A percentile compares a stretch with the other conserved stretches of the same genome.
These are phyloP conservation scores for Tolypocladium endophyticum DNA, from an alignment of 2,329 filamentous ascomycete genomes.

Conservation along the genomic window DNA sequence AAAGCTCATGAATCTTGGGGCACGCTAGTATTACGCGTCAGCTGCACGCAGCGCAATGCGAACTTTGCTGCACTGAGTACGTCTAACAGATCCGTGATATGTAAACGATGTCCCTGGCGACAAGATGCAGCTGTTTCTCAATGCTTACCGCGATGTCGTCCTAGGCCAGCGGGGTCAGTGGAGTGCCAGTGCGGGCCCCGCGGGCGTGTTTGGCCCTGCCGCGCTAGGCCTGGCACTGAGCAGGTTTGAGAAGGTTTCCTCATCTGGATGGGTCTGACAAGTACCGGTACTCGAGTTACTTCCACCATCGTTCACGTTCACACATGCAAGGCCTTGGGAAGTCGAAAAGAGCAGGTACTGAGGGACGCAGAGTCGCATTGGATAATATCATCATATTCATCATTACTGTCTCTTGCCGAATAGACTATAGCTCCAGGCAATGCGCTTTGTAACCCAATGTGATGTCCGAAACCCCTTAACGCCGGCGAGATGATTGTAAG, in stretches of 20 bases:
- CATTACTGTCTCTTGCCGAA: neutral
- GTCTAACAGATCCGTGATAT: neutral
- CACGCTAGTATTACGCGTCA: neutral
- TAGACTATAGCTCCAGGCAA: neutral
- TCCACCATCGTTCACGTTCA: neutral
- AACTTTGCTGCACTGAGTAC: neutral
- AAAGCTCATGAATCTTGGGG: too few species aligned
- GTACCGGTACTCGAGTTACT: constrained; percentile 25
- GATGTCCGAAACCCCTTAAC: neutral
- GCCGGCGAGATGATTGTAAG: neutral
- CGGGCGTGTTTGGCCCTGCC: neutral
- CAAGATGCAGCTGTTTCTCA: neutral
- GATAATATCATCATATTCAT: neutral
- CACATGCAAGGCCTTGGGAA: neutral
- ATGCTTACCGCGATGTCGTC: neutral
- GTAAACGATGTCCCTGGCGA: neutral
- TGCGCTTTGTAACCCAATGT: neutral
- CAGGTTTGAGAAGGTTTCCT: constrained; percentile 42
- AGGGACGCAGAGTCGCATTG: neutral
- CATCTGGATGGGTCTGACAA: constrained; percentile 7
- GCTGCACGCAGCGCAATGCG: neutral
- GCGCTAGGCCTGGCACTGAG: constrained; percentile 20
- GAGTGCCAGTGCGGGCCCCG: too few species aligned
- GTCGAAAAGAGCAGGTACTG: neutral
- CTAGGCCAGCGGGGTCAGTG: neutral